Evolutionary conservation across 805 yeast species (phyloP).

Genomic region (Teunomyces cretensis): DNA sequence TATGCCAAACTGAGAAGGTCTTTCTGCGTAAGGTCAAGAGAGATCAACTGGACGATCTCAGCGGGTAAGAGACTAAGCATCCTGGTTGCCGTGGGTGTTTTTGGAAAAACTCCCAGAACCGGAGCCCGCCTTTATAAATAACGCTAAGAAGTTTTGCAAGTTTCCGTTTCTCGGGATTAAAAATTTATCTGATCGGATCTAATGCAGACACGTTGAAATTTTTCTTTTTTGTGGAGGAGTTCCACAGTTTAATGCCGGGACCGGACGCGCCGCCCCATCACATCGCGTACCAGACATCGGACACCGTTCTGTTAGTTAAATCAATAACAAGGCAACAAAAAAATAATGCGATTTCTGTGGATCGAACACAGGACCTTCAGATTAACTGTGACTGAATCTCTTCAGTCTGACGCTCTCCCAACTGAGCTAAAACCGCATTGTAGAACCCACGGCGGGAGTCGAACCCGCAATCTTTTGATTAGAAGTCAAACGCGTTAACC

Average conservation of each 20-base stretch:
- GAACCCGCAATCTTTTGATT: conserved; percentile 24
- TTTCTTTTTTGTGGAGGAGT: not conserved
- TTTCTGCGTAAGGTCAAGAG: conserved; percentile 10
- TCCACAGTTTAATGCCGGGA: too few relatives aligned
- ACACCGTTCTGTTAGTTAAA: too few relatives aligned
- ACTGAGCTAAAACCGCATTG: conserved; percentile 33
- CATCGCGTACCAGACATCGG: too few relatives aligned
- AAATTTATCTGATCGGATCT: conserved; percentile 12
- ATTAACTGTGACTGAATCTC: conserved; percentile 38
- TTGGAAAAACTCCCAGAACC: not conserved
- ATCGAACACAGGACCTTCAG: conserved; percentile 91
- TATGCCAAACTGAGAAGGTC: conserved; percentile 10
- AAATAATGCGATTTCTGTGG: conserved; percentile 66
- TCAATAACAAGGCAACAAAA: not conserved
- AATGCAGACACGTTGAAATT: not conserved
- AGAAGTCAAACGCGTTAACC: conserved; percentile 25
- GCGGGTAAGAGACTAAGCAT: conserved; percentile 9
- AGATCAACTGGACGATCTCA: conserved; percentile 10
- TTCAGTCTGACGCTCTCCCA: conserved; percentile 40
- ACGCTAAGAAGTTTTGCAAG: not conserved
- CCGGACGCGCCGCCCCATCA: too few relatives aligned
- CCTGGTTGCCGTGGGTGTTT: not conserved
- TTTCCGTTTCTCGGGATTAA: not conserved
- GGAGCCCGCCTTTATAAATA: not conserved
- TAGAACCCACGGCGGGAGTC: conserved; percentile 22